phyloP scores from a whole-genome alignment of 1,139 yeast genomes.

The Yamadazyma atmosphaerica region DNA sequence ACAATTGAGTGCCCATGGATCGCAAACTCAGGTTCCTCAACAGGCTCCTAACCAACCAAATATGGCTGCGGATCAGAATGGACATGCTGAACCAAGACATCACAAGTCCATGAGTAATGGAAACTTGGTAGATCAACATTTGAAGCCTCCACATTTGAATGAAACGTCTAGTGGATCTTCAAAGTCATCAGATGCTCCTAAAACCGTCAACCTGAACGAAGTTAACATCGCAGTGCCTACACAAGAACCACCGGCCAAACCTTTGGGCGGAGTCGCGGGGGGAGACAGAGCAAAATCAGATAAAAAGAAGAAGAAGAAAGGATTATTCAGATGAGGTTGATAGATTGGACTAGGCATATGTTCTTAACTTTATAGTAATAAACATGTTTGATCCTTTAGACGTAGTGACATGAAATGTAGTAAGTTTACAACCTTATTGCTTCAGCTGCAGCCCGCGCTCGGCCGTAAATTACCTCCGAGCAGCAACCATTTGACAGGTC shows the following conservation, averaged over 20 bases:
- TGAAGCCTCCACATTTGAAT: slow-evolving; percentile 30
- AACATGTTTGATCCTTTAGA: no score
- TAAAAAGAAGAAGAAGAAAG: slow-evolving; percentile 35
- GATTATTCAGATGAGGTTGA: slow-evolving; percentile 39
- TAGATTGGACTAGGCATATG: no score
- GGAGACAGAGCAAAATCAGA: slow-evolving; percentile 18
- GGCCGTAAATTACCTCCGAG: no score
- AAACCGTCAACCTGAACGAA: slow-evolving; percentile 22
- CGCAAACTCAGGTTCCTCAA: slow-evolving; percentile 1
- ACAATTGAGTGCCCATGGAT: no score
- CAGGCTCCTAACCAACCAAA: background rate
- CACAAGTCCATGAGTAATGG: slow-evolving; percentile 14
- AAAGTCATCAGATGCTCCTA: slow-evolving; percentile 28
- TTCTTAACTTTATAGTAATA: no score
- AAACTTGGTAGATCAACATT: slow-evolving; percentile 15
- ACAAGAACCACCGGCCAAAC: slow-evolving; percentile 23
- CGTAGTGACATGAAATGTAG: no score
- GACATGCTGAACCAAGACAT: slow-evolving; percentile 7
- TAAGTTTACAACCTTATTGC: no score
- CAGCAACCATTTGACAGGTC: no score
- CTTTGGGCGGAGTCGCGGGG: slow-evolving; percentile 34
- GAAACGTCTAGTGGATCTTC: slow-evolving; percentile 29
- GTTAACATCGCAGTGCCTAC: slow-evolving; percentile 11
- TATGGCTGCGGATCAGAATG: background rate
- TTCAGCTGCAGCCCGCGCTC: no score